Evolutionary conservation across 805 yeast species (phyloP), one percentile per base, ranked within the genome.

Genomic region (Metschnikowia kofuensis): DNA sequence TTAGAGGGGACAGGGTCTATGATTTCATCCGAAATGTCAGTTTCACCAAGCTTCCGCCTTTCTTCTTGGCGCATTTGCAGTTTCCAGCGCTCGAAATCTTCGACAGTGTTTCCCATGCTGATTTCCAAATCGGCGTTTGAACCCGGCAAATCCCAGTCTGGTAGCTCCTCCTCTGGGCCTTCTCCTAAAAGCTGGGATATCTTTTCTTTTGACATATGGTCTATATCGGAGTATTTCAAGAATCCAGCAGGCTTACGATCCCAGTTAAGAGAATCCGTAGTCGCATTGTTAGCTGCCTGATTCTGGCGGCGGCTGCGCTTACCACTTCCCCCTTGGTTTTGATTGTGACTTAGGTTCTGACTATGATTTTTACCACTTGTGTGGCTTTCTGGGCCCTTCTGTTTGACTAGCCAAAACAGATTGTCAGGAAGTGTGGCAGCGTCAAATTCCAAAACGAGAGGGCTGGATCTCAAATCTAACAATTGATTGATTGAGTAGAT

Each of bases 41-140:
- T 53, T 26, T 74, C 79, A 6, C 80, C 81, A 42, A 75, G 72
- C 55, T 73, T 69, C 51, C 67, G 71, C 34, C 72, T 71, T 36
- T 80, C 80, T 57, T 79, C 79, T 42, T 72, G 63, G 51, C 72
- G 72, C 84, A 79, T 77, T 51, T 69, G 71, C 42, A 74, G 63
- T 61, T 79, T 79, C 85, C 85, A 81, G 51, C 69, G 72, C 58
- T 81, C 86, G 56, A 80, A 81, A 52, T 81, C 85, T 46, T 77
- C 76, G 3, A 78, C 77, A 0, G 84, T 75, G 46, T 72, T 77
- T 16, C 84, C 84, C 66, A 64, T 75, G 59, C 59, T 70, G 62
- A 52, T 48, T 10, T 34, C 45, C 46, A 49, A 41, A n/a, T 52
- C 58, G 42, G 54, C 61, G 35, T 67, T 55, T 14, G 65, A 40